phyloP scores from a whole-genome alignment of 2,329 filamentous ascomycete species.

The Sclerotiophoma versabilis region DNA sequence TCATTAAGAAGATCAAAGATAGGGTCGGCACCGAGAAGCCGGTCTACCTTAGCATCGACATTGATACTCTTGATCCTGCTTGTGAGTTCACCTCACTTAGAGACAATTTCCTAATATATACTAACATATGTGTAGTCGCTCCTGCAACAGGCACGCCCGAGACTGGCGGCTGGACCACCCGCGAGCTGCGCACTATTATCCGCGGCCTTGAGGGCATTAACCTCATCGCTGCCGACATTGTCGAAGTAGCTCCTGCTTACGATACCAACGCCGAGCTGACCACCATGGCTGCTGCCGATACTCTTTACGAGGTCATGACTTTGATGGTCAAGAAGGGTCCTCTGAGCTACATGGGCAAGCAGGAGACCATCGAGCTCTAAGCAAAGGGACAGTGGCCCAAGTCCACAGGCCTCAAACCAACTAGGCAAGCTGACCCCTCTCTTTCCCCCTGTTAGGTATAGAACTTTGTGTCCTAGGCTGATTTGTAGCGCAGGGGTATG shows the following conservation, averaged over 20 bases:
- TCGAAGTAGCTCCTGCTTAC: constrained; percentile 76
- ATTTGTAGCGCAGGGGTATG: constrained; percentile 18
- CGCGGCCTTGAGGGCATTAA: constrained; percentile 73
- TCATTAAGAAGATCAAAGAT: constrained; percentile 78
- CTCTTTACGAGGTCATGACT: constrained; percentile 79
- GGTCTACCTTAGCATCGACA: constrained; percentile 84
- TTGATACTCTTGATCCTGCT: constrained; percentile 85
- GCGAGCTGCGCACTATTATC: constrained; percentile 75
- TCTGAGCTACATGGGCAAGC: constrained; percentile 59
- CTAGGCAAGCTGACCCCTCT: constrained; percentile 16
- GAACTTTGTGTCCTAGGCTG: constrained; percentile 22
- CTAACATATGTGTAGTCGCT: constrained; percentile 58
- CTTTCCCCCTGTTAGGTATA: constrained; percentile 13
- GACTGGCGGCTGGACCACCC: constrained; percentile 77
- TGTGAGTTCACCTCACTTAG: constrained; percentile 56
- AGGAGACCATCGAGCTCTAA: constrained; percentile 39
- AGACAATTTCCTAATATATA: neutral
- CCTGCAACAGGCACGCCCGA: constrained; percentile 78
- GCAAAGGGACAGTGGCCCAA: neutral
- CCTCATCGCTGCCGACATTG: constrained; percentile 73
- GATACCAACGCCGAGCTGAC: constrained; percentile 76
- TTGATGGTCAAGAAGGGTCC: constrained; percentile 83
- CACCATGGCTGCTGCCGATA: constrained; percentile 76
- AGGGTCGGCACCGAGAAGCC: constrained; percentile 76
- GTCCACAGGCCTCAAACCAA: neutral